Conservation (phyloP, 2,329 filamentous ascomycete species). For the Aspergillus japonicus region DNA sequence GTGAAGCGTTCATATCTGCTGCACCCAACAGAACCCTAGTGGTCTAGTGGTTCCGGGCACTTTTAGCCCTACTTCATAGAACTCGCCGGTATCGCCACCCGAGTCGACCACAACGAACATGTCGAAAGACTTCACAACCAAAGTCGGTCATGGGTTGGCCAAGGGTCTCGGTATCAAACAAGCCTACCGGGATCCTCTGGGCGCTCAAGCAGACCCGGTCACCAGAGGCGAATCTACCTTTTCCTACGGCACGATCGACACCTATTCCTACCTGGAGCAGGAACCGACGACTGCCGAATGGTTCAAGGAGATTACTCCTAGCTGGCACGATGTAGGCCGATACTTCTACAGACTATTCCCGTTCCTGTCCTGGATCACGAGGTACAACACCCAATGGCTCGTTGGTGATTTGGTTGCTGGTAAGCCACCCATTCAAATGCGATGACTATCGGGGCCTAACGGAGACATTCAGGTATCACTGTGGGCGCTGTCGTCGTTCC, state of each 20-base stretch:
- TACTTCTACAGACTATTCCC: slow-evolving; percentile 79
- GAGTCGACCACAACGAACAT: slow-evolving; percentile 24
- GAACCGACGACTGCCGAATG: slow-evolving; percentile 75
- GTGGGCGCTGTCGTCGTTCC: slow-evolving; percentile 84
- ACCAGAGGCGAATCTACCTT: slow-evolving; percentile 77
- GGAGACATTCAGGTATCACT: slow-evolving; percentile 56
- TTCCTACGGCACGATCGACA: slow-evolving; percentile 69
- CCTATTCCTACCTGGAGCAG: slow-evolving; percentile 79
- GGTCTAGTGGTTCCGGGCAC: slow-evolving; percentile 2
- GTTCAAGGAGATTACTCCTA: slow-evolving; percentile 64
- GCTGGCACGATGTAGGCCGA: slow-evolving; percentile 49
- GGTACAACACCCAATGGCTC: slow-evolving; percentile 89
- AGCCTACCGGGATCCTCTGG: slow-evolving; percentile 59
- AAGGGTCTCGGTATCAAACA: slow-evolving; percentile 82
- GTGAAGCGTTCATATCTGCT: neutral
- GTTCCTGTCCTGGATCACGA: slow-evolving; percentile 81
- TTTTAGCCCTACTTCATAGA: neutral
- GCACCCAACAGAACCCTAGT: neutral
- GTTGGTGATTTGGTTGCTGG: slow-evolving; percentile 85
- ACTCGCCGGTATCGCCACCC: neutral
- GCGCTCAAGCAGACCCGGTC: slow-evolving; percentile 58
- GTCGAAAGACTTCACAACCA: slow-evolving; percentile 44
- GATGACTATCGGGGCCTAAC: neutral
- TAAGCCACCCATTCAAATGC: slow-evolving; percentile 39
- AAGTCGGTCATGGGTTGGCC: slow-evolving; percentile 70